Base-by-base conservation (phyloP, 1,284 basidiomycete species). In the Pseudozyma pruni region DNA sequence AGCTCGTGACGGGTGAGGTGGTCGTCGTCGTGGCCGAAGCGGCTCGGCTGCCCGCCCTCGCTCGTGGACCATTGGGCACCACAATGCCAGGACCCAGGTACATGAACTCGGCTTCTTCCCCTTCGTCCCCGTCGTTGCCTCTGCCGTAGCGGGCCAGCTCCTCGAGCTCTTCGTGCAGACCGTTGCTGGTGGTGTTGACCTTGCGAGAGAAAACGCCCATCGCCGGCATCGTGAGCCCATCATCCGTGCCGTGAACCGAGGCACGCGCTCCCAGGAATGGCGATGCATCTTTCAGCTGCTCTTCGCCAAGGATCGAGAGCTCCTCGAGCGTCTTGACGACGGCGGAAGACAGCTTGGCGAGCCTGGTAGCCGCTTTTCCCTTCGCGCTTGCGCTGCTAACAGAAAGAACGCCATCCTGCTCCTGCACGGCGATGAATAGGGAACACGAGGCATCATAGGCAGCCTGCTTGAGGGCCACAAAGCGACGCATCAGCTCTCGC, bases 11-110 rank as follows among this genome's bases (percentile, higher is more conserved):
- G 11, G 67, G 67, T 8, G 69, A 72, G 22, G 51, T 52, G 38
- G 42, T 31, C 22, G 46, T 31, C 27, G 40, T 47, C 29, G 70
- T 59, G 13, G 47, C 51, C 16, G 44, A 17, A 0, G 58, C 55
- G 6, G 70, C 37, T 11, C 55, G 53, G 34, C 55, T 54, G 40
- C 38, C 55, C 13, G 59, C 62, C 23, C 62, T 34, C 4, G 68
- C 49, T 4, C 73, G 45, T 4, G 74, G 74, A 0, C 75, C 75
- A 29, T 77, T 76, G 9, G 75, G 75, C 31, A 76, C 76, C 13
- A 64, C 70, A 14, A 78, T 67, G 33, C 73, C 76, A 17, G 76
- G 76, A 10, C 75, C 75, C 13, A 75, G 59, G 38, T 71, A 78
- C 72, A 78, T 75, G 47, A 75, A 72, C 19, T 72, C 74, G 32